Evolutionary conservation across 495 filamentous ascomycete species (phyloP), one percentile per base, ranked within the genome.

Genomic region (Neurospora sp.): DNA sequence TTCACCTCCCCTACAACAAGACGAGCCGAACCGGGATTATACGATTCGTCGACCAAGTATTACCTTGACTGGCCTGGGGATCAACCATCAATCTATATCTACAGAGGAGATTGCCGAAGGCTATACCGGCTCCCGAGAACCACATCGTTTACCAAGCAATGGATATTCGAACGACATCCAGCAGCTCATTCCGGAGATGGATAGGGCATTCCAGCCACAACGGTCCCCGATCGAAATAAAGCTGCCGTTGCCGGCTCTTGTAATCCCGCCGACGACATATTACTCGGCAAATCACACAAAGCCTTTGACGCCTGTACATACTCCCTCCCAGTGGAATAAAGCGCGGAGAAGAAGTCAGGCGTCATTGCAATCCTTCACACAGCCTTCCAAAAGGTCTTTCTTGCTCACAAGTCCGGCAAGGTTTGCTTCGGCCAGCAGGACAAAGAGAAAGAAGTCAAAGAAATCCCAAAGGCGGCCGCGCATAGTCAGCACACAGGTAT

Each of bases 161-260:
- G 72, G 16, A 41, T 73, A 39, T 69, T 81, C 76, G 2, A 78
- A 77, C 70, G 78, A 85, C 73, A 76, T 83, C 16, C 79, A 82
- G 62, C 79, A 82, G 70, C 82, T 87, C 76, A 83, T 84, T 72
- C 78, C 79, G 70, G 83, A 85, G 75, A 81, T 83, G 5, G 85
- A 86, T 69, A 79, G 83, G 71, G 83, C 84, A 31, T 85, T 85
- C 73, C 77, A 79, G 16, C 78, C 82, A 8, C 78, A 78, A 18
- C 74, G 72, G 69, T 78, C 82, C 6, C 66, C 84, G 12, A 78
- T 77, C 18, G 81, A 83, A 42, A 79, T 73, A 14, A 77, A 75
- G 73, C 82, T 77, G 5, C 73, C 72, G 3, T 74, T 76, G 20
- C 69, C 74, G 11, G 66, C 71, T 48, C 66, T 77, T 31, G 71